Percentiles rank a stretch among this genome's conserved stretches.
phyloP scores from a whole-genome alignment of 352 stramenopile species.

The Phytophthora cactorum region DNA sequence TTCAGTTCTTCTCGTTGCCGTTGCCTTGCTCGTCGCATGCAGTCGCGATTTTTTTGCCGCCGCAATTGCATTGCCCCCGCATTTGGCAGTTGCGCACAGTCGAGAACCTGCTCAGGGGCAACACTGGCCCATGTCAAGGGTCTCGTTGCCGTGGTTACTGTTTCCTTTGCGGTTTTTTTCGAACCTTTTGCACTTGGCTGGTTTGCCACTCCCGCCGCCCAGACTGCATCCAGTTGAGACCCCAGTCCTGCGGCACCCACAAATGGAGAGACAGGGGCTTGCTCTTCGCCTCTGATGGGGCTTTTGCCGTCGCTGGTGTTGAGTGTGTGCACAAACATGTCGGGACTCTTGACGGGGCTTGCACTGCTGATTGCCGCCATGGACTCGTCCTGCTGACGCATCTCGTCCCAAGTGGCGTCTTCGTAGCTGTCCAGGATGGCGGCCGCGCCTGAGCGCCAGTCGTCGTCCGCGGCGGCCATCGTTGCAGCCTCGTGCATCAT shows the following conservation, averaged over 20 bases:
- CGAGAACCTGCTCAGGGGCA: slow-evolving; percentile 24
- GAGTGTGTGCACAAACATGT: slow-evolving; percentile 17
- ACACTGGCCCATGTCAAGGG: slow-evolving; percentile 28
- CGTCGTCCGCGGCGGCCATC: slow-evolving; percentile 11
- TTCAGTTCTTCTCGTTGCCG: slow-evolving; percentile 50
- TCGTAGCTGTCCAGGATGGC: slow-evolving; percentile 30
- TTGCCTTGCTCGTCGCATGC: slow-evolving; percentile 50
- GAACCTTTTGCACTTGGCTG: slow-evolving; percentile 12
- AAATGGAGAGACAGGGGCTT: slow-evolving; percentile 9
- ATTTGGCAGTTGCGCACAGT: slow-evolving; percentile 29
- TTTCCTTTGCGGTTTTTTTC: slow-evolving; percentile 30
- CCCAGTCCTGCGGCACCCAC: not conserved
- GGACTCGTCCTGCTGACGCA: slow-evolving; percentile 18
- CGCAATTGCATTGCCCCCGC: slow-evolving; percentile 32
- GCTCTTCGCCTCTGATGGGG: slow-evolving; percentile 23
- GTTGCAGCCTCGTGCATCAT: slow-evolving; percentile 24
- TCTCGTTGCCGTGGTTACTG: slow-evolving; percentile 10
- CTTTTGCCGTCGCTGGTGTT: slow-evolving; percentile 14
- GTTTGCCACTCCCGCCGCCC: slow-evolving; percentile 22
- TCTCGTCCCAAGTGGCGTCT: slow-evolving; percentile 29
- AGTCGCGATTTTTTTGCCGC: slow-evolving; percentile 34
- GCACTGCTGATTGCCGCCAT: slow-evolving; percentile 8
- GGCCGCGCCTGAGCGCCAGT: slow-evolving; percentile 23
- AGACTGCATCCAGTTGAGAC: slow-evolving; percentile 25
- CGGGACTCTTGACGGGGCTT: slow-evolving; percentile 25